A percentile compares a stretch with the other conserved stretches of the same genome.
Evolutionary conservation across 179 eudicot genomes (phyloP).

Genomic region (Beta macrorhiza): DNA sequence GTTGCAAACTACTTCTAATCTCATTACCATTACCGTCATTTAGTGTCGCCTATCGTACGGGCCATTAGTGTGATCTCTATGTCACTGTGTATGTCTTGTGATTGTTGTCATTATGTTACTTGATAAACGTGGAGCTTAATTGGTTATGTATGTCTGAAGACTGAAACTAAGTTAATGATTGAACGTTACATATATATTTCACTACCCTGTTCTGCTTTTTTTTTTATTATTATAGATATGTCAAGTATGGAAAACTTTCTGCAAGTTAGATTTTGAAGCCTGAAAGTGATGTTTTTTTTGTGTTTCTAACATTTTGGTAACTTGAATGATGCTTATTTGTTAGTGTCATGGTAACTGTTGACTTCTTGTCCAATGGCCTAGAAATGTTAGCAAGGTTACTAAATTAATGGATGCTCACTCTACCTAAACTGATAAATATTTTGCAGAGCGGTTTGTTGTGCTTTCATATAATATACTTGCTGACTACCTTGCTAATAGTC

Average conservation of each 20-base stretch:
- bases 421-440: conserved; percentile 15
- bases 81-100: too few relatives aligned
- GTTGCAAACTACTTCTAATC: too few relatives aligned
- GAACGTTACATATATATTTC: not conserved
- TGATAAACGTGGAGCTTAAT: not conserved
- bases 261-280: not conserved
- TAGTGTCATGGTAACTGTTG: not conserved
- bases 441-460: conserved; percentile 74
- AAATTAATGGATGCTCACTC: not conserved
- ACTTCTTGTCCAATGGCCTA: not conserved
- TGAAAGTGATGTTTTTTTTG: not conserved
- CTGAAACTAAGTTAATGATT: not conserved
- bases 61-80: too few relatives aligned
- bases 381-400: not conserved
- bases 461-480: conserved; percentile 94
- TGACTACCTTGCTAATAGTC: conserved; percentile 77
- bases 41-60: too few relatives aligned
- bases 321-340: too few relatives aligned
- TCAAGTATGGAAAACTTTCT: not conserved
- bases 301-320: not conserved
- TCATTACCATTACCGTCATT: too few relatives aligned
- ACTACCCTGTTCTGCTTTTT: not conserved
- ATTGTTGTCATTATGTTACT: not conserved
- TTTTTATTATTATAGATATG: not conserved
- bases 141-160: not conserved